Evolutionary conservation across 768 basidiomycete species (phyloP).

Genomic region (Mycena rebaudengoi): DNA sequence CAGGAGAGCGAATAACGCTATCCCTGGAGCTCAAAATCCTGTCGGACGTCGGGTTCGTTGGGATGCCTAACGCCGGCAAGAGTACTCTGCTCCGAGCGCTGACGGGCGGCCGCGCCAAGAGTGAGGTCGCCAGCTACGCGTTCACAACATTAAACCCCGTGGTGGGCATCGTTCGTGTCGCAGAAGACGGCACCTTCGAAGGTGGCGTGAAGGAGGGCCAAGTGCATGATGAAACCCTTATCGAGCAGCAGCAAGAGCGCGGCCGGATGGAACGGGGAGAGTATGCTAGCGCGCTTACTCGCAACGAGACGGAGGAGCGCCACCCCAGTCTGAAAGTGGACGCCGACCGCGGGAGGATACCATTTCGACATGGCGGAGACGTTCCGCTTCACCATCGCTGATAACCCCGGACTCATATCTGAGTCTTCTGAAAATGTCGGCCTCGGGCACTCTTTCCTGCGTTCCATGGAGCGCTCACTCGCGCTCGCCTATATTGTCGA

Average conservation of each 20-base stretch:
- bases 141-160: conserved; percentile 97
- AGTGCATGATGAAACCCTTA: conserved; percentile 72
- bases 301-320: conserved; percentile 50
- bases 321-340: conserved; percentile 19
- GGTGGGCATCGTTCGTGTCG: conserved; percentile 87
- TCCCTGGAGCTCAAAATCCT: conserved; percentile 91
- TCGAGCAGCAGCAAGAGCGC: conserved; percentile 58
- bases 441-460: conserved; percentile 92
- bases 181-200: conserved; percentile 79
- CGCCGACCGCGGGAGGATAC: conserved; percentile 49
- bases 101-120: conserved; percentile 85
- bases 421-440: conserved; percentile 90
- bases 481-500: conserved; percentile 95
- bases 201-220: conserved; percentile 58
- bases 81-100: conserved; percentile 91
- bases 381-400: conserved; percentile 94
- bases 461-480: conserved; percentile 91
- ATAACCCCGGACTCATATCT: conserved; percentile 94
- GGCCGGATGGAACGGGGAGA: conserved; percentile 61
- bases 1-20: conserved; percentile 83
- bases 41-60: conserved; percentile 95
- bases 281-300: conserved; percentile 57
- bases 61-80: conserved; percentile 94
- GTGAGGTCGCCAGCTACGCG: conserved; percentile 88
- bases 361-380: conserved; percentile 71